These are phyloP conservation scores for Penicillium herquei DNA, from an alignment of 495 filamentous ascomycete genomes.

Conservation along the genomic window DNA sequence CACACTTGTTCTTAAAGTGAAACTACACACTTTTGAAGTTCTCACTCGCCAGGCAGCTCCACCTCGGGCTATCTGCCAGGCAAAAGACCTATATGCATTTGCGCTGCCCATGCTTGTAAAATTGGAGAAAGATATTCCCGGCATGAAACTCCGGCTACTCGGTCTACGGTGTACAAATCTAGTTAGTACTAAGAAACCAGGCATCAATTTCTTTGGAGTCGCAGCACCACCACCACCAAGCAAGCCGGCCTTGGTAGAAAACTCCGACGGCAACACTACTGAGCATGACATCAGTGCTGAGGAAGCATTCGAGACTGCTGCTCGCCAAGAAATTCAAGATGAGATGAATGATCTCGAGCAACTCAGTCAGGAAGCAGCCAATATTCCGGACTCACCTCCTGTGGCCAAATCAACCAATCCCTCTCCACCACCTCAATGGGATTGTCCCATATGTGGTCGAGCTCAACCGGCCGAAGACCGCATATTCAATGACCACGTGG, in stretches of 20 bases:
- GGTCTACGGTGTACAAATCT: slow-evolving; percentile 86
- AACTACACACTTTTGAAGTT: slow-evolving; percentile 92
- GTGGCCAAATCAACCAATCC: neutral
- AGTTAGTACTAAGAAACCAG: slow-evolving; percentile 76
- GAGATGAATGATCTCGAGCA: slow-evolving; percentile 63
- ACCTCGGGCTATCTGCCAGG: slow-evolving; percentile 64
- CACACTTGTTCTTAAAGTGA: slow-evolving; percentile 88
- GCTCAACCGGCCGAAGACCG: slow-evolving; percentile 74
- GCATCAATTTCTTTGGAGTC: slow-evolving; percentile 77
- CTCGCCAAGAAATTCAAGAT: slow-evolving; percentile 61
- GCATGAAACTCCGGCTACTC: slow-evolving; percentile 81
- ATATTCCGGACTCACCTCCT: slow-evolving; percentile 2
- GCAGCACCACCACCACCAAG: slow-evolving; percentile 10
- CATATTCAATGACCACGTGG: slow-evolving; percentile 89
- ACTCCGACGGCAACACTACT: slow-evolving; percentile 4
- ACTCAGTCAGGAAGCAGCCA: slow-evolving; percentile 57
- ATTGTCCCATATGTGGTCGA: slow-evolving; percentile 80
- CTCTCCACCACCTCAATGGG: slow-evolving; percentile 57
- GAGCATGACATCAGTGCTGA: slow-evolving; percentile 71
- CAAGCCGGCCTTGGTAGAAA: slow-evolving; percentile 11
- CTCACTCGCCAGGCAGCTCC: slow-evolving; percentile 75
- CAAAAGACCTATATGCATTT: slow-evolving; percentile 82
- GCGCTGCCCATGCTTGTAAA: slow-evolving; percentile 80
- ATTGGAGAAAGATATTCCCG: slow-evolving; percentile 80
- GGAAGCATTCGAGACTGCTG: slow-evolving; percentile 64